phyloP scores from a whole-genome alignment of 1,139 yeast genomes.

The Wickerhamiella pararugosa region DNA sequence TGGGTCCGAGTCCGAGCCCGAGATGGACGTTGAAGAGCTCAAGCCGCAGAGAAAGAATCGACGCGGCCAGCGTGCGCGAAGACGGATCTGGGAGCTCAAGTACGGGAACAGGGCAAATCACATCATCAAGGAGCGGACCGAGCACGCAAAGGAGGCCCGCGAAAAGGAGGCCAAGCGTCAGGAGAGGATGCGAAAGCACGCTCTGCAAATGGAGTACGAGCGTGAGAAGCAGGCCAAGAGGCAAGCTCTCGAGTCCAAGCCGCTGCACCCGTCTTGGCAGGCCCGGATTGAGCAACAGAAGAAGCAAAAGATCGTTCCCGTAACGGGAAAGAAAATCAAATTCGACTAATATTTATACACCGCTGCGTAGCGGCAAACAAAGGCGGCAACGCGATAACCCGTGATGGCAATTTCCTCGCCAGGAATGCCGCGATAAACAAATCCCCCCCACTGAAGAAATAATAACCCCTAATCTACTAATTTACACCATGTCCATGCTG shows the following conservation, averaged over 20 bases:
- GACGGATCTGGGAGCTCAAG: conserved; percentile 87
- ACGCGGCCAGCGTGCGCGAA: conserved; percentile 94
- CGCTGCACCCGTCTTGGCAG: conserved; percentile 91
- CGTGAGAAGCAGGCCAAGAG: conserved; percentile 15
- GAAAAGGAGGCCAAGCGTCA: conserved; percentile 46
- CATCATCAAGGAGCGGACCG: conserved; percentile 44
- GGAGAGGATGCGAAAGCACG: conserved; percentile 20
- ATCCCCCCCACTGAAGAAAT: too few species aligned
- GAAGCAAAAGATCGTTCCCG: conserved; percentile 41
- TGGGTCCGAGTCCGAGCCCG: conserved; percentile 39
- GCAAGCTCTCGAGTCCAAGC: conserved; percentile 24
- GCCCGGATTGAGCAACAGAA: conserved; percentile 52
- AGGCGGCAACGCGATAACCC: too few species aligned
- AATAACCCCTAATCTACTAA: too few species aligned
- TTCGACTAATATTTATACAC: conserved; percentile 27
- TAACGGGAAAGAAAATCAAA: conserved; percentile 70
- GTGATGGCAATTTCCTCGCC: too few species aligned
- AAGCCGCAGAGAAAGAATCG: conserved; percentile 57
- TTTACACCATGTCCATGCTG: too few species aligned
- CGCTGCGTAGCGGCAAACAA: not conserved
- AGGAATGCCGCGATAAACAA: too few species aligned
- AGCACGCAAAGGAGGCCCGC: conserved; percentile 38
- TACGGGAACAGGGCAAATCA: conserved; percentile 80
- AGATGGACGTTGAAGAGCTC: conserved; percentile 38
- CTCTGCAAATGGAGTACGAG: conserved; percentile 35